Evolutionary conservation across 805 yeast genomes (phyloP), one percentile per base, ranked within the genome.

Genomic region (Metschnikowia dekortorum): DNA sequence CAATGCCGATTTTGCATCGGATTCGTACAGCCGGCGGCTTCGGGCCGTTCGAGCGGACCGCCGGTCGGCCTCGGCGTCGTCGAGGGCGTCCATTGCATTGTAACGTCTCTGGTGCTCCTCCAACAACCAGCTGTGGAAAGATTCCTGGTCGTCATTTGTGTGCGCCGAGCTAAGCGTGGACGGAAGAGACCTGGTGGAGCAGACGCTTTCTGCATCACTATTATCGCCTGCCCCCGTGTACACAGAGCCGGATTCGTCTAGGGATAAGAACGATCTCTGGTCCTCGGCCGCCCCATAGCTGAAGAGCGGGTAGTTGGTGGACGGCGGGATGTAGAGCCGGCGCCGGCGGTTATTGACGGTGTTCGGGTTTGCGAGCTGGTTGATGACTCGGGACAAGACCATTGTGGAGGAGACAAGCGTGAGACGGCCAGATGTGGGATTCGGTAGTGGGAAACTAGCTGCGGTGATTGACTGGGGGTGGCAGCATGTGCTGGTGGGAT

Each of bases 231-330:
- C 51, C 6, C 63, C 61, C 6, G 58, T 49, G 3, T 62, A 56
- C 29, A 62, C 67, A 16, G 73, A 67, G 4, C 71, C 67, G 14
- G 65, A 62, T 50, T 71, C 75, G 31, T 69, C 69, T 16, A 67
- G 56, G 13, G 76, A 71, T n/a, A 74, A 56, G 51, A 74, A 74
- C 7, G 76, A 70, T 32, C 78, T 57, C 56, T 71, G 76, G 58
- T 73, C 77, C 30, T 71, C 75, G 2, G 73, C 77, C 4, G 62
- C 70, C 6, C 78, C 78, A 54, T 72, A 73, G 46, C 63, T 62
- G 56, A 74, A 74, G 29, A 74, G 56, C 5, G 78, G 78, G 44
- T 59, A 61, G 40, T 73, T 68, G 6, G 78, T 74, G 6, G 75
- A 69, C 1, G 78, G 78, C 3, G 78, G 78, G 16, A 74, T 71